Percentiles rank a stretch among this genome's conserved stretches.
These are phyloP conservation scores for Flaveria sonorensis DNA, from an alignment of 129 eudicot genomes.

Conservation along the genomic window DNA sequence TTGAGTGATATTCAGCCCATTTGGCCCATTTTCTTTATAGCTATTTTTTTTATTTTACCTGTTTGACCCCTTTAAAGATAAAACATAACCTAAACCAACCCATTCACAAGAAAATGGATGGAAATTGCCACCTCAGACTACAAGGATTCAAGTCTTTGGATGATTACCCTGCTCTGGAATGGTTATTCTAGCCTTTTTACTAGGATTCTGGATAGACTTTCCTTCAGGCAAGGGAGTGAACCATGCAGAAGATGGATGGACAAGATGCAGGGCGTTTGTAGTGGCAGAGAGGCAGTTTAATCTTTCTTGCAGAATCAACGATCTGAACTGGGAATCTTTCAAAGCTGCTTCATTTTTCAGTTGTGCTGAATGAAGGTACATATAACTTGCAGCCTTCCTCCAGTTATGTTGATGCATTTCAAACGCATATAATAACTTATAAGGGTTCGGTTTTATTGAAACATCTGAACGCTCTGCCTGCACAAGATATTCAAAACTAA, in stretches of 20 bases:
- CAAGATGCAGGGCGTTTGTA: conserved; percentile 88
- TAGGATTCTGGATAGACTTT: conserved; percentile 52
- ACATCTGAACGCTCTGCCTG: conserved; percentile 92
- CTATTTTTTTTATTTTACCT: neutral
- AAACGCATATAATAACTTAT: conserved; percentile 76
- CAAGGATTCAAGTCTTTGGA: conserved; percentile 17
- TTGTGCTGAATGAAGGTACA: conserved; percentile 65
- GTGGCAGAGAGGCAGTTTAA: conserved; percentile 89
- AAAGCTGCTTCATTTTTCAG: conserved; percentile 63
- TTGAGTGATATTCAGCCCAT: neutral
- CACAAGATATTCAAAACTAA: conserved; percentile 15
- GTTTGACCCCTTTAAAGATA: neutral
- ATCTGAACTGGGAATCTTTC: conserved; percentile 59
- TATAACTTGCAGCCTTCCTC: conserved; percentile 88
- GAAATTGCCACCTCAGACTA: neutral
- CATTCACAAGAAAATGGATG: neutral
- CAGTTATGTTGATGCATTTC: conserved; percentile 96
- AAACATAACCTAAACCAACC: neutral
- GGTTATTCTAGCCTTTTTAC: conserved; percentile 72
- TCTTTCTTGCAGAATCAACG: conserved; percentile 80
- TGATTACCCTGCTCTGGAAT: conserved; percentile 60
- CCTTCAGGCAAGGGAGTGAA: conserved; percentile 54
- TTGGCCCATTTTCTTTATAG: neutral
- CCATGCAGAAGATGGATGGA: conserved; percentile 90
- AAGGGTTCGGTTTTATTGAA: conserved; percentile 79